Base-by-base conservation (phyloP, 2,329 filamentous ascomycete species). In the Calonectria honghensis region DNA sequence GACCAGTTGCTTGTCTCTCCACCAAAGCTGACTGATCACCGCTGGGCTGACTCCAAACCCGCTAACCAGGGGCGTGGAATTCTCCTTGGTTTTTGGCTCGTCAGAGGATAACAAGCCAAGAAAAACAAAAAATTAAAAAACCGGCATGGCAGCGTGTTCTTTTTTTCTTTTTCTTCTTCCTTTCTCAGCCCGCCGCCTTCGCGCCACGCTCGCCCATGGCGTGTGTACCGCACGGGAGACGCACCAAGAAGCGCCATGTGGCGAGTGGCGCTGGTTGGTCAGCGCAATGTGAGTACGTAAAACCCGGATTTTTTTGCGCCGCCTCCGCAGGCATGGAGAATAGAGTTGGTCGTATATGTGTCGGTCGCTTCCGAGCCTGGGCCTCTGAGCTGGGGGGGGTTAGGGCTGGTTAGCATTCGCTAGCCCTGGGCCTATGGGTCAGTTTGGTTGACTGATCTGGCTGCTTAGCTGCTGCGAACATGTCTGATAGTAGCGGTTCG, bases 301-400 rank as follows among this genome's bases (percentile, higher is more conserved):
- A 37, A 51, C 39, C 48, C 31, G 48, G 64, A 35, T 51, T 37
- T 37, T 37, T 48, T 35, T 27, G 35, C 35, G 32, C 41, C 37
- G 59, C 59, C 48, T 27, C 50, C 29, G 35, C 39, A 57, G 48
- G 31, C 41, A 31, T 24, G 32, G 32, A 24, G 57, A 64, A 65
- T 73, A 73, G 27, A 70, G 72, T 70, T 73, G 67, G 72, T 48
- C 61, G 51, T 24, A 39, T 63, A 37, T 27, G 57, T 24, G 35
- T 29, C 57, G 57, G 57, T 39, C 35, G 57, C 48, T 27, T 45
- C 68, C 54, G 68, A 61, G 45, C 54, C 31, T 48, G 54, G 67
- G 57, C 24, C 45, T 61, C 39, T 51, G 27, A 50, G 37, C 57
- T 57, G 57, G 50, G 50, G 41, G 32, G 37, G 37, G 45, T 48